Evolutionary conservation across 495 filamentous ascomycete genomes (phyloP), one percentile per base, ranked within the genome.

Genomic region (Sphaerosporella brunnea): DNA sequence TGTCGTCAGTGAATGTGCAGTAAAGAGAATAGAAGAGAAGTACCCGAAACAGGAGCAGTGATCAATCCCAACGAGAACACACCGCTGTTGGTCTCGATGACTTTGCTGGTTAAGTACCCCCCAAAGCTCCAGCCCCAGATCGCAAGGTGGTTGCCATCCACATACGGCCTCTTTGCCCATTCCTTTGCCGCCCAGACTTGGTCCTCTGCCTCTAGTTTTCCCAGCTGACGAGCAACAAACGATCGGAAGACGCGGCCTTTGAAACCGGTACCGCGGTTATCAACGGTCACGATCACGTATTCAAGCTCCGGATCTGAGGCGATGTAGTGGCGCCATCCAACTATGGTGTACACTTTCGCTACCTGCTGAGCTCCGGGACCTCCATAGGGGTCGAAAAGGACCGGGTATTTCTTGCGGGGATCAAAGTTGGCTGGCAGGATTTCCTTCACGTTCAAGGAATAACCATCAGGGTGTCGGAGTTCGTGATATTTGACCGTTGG

Each of bases 91-190:
- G 9, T 1, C 50, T 77, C 73, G 7, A 76, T 55, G 0, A 73
- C 71, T 54, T 76, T 77, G 13, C 66, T 53, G 0, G 71, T 64
- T 4, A 77, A 56, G 55, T 74, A 79, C 1, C 74, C 75, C 3
- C 74, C 75, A 45, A 66, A 77, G 10, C 64, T 69, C 73, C 70
- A 76, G 0, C 75, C 75, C 64, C 69, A 75, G 40, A 78, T 72
- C 1, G 63, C 70, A 21, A 79, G 71, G 26, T 69, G 61, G 35
- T 61, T 54, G 13, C 53, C 51, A 49, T 78, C 70, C 37, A 78
- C 65, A 47, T 66, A 74, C 0, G 52, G 10, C 35, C 58, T 59
- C 26, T 56, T 59, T n/a, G 62, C 60, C 7, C 69, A 63, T 50
- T 66, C 53, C 39, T 65, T 60, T 0, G 72, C 73, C 0, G 70